A percentile compares a stretch with the other conserved stretches of the same genome.
phyloP scores from a whole-genome alignment of 495 filamentous ascomycete genomes.

The Cairneyella variabilis region DNA sequence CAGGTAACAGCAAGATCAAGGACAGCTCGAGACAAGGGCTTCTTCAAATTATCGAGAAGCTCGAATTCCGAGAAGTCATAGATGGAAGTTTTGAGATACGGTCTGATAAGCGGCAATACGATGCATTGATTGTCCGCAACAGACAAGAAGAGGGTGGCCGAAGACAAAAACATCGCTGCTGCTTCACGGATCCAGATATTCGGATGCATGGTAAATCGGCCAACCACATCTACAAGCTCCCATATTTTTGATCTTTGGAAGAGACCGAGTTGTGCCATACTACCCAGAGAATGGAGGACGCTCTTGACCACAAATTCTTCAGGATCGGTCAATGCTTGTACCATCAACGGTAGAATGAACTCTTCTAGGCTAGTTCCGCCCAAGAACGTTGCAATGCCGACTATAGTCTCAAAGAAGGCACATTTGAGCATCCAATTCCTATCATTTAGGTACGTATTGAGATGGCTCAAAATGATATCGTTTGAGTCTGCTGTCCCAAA shows the following conservation, averaged over 20 bases:
- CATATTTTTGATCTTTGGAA: conserved; percentile 80
- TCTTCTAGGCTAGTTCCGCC: conserved; percentile 87
- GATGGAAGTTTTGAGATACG: conserved; percentile 73
- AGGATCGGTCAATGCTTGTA: conserved; percentile 91
- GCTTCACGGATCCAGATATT: conserved; percentile 94
- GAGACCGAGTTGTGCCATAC: conserved; percentile 82
- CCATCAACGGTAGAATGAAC: conserved; percentile 93
- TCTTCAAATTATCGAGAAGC: conserved; percentile 80
- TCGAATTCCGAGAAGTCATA: conserved; percentile 62
- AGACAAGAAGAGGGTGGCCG: conserved; percentile 73
- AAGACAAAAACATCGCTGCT: conserved; percentile 74
- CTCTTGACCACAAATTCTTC: conserved; percentile 95
- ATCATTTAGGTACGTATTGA: conserved; percentile 98
- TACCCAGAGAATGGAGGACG: conserved; percentile 83
- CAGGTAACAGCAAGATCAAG: conserved; percentile 84
- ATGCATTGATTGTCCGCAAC: conserved; percentile 79
- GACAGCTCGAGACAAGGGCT: conserved; percentile 70
- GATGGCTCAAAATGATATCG: conserved; percentile 88
- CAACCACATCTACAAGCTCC: conserved; percentile 78
- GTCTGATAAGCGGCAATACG: conserved; percentile 69
- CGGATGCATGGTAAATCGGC: conserved; percentile 85
- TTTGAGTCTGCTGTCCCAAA: conserved; percentile 87
- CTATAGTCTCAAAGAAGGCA: conserved; percentile 93
- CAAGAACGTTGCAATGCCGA: conserved; percentile 87
- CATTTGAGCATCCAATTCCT: conserved; percentile 95